These are phyloP conservation scores for Alternaria triticimaculans DNA, from an alignment of 2,329 filamentous ascomycete genomes.

Conservation along the genomic window DNA sequence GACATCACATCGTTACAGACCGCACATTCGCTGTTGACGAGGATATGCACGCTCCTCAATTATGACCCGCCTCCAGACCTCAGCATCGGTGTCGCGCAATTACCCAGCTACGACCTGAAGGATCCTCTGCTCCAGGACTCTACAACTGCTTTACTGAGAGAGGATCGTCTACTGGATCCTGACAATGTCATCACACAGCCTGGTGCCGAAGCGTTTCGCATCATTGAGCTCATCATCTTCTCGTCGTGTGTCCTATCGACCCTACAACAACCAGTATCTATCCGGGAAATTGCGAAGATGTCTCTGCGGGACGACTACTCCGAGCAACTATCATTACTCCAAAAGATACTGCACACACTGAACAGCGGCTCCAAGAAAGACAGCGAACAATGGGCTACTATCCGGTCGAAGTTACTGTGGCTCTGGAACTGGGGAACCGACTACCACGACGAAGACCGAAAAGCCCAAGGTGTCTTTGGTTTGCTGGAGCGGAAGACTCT, in stretches of 20 bases:
- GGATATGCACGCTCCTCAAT: constrained; percentile 66
- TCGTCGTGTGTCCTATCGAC: constrained; percentile 54
- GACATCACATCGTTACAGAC: constrained; percentile 65
- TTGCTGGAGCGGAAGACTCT: constrained; percentile 66
- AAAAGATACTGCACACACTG: constrained; percentile 65
- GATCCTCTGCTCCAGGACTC: constrained; percentile 41
- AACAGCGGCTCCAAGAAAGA: constrained; percentile 63
- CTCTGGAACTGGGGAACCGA: constrained; percentile 72
- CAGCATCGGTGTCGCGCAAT: constrained; percentile 48
- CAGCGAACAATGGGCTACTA: constrained; percentile 58
- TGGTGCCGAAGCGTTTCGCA: constrained; percentile 59
- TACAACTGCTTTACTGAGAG: constrained; percentile 46
- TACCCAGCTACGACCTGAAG: constrained; percentile 52
- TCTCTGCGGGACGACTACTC: constrained; percentile 67
- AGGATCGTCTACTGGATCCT: constrained; percentile 60
- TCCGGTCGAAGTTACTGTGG: constrained; percentile 73
- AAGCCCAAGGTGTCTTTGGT: constrained; percentile 61
- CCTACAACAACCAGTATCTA: constrained; percentile 51
- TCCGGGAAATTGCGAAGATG: constrained; percentile 61
- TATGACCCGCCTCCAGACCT: constrained; percentile 63
- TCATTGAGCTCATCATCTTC: constrained; percentile 68
- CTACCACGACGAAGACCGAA: constrained; percentile 49
- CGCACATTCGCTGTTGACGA: constrained; percentile 66
- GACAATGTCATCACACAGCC: constrained; percentile 72
- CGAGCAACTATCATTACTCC: constrained; percentile 68